These are phyloP conservation scores for Mortierella sp. DNA, from an alignment of 371 early-diverging fungal genomes.

Conservation along the genomic window DNA sequence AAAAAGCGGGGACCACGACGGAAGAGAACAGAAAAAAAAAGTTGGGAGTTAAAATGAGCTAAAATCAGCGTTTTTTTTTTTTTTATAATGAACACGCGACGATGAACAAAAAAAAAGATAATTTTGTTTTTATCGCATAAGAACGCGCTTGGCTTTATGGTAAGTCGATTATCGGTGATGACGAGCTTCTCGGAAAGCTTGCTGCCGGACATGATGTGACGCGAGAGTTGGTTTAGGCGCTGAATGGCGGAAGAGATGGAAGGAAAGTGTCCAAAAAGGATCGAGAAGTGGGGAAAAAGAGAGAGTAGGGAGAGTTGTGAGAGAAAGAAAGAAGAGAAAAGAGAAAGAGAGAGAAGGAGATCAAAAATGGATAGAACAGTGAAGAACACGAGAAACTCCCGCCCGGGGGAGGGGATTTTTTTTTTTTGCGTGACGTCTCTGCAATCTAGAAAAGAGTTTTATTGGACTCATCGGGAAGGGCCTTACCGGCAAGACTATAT, in stretches of 20 bases:
- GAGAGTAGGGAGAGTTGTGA: constrained; percentile 13
- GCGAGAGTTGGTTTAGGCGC: constrained; percentile 38
- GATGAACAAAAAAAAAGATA: not conserved
- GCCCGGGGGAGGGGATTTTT: too few species aligned
- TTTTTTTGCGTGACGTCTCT: too few species aligned
- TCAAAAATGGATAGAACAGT: too few species aligned
- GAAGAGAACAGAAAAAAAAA: not conserved
- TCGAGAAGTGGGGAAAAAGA: constrained; percentile 6
- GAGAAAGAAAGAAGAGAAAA: constrained; percentile 5
- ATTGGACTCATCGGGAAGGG: too few species aligned
- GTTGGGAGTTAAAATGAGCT: not conserved
- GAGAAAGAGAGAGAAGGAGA: too few species aligned
- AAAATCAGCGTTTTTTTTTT: too few species aligned
- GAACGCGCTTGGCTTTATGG: constrained; percentile 90
- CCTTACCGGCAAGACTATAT: too few species aligned
- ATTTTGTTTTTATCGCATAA: constrained; percentile 97
- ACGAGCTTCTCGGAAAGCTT: constrained; percentile 79
- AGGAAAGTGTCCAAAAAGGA: not conserved
- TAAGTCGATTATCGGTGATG: constrained; percentile 88
- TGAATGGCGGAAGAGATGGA: constrained; percentile 34
- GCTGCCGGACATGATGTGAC: constrained; percentile 53
- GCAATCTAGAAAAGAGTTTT: too few species aligned
- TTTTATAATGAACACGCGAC: not conserved
- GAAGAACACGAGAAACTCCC: too few species aligned
- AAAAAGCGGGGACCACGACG: not conserved